Conservation (phyloP, 2,329 filamentous ascomycete species). For the Nectriaceae sp. region DNA sequence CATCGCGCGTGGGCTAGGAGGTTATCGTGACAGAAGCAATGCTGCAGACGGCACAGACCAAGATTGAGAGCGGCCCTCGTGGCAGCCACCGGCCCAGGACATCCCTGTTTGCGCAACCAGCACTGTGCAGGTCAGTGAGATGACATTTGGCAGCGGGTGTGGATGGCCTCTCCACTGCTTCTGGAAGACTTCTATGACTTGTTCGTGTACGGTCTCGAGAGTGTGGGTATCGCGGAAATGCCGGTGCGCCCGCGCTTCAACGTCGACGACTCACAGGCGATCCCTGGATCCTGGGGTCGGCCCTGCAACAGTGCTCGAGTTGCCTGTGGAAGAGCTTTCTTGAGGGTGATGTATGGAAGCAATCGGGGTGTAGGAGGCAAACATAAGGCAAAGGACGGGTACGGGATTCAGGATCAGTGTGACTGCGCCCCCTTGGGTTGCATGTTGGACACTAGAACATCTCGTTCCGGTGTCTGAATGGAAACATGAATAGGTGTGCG, state of each 20-base stretch:
- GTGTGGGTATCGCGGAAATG: slow-evolving; percentile 21
- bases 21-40: slow-evolving; percentile 27
- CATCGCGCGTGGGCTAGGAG: slow-evolving; percentile 16
- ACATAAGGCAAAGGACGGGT: no score
- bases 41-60: slow-evolving; percentile 11
- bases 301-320: slow-evolving; percentile 16
- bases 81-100: slow-evolving; percentile 29
- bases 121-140: neutral
- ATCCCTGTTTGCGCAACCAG: slow-evolving; percentile 21
- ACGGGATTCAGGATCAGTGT: neutral
- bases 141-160: slow-evolving; percentile 13
- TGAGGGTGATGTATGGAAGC: no score
- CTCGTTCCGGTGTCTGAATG: neutral
- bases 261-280: slow-evolving; percentile 23
- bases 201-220: slow-evolving; percentile 12
- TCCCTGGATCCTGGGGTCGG: slow-evolving; percentile 19
- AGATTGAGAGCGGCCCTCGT: slow-evolving; percentile 23
- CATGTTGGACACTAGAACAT: neutral
- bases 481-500: neutral
- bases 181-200: slow-evolving; percentile 30
- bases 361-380: no score
- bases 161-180: slow-evolving; percentile 25
- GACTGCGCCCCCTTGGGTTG: neutral
- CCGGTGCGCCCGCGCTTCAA: slow-evolving; percentile 2
- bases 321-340: no score